Evolutionary conservation across 805 yeast genomes (phyloP).

Genomic region (Kurtzmaniella cleridarum): DNA sequence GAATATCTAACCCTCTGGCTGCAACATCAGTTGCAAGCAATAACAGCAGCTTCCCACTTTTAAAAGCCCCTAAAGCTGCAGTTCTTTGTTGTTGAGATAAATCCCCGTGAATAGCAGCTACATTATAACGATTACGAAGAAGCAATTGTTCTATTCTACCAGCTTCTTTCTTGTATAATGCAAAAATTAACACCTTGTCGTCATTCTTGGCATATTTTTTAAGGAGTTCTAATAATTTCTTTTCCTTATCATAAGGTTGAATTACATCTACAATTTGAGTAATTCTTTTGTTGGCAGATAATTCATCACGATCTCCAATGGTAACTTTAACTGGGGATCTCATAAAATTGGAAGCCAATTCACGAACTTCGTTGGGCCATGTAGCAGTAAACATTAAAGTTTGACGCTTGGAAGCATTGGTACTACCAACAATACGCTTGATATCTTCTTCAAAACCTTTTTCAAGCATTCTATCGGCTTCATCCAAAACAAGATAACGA

Average conservation of each 20-base stretch:
- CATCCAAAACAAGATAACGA: conserved; percentile 83
- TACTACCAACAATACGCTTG: conserved; percentile 66
- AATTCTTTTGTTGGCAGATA: conserved; percentile 90
- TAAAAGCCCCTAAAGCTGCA: conserved; percentile 78
- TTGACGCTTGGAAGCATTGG: conserved; percentile 58
- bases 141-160: conserved; percentile 78
- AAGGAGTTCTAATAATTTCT: conserved; percentile 63
- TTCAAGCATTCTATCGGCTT: conserved; percentile 98
- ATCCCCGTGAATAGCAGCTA: conserved; percentile 96
- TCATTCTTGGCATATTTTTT: conserved; percentile 58
- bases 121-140: conserved; percentile 65
- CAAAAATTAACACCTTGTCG: conserved; percentile 87
- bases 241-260: conserved; percentile 71
- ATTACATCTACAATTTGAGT: conserved; percentile 91
- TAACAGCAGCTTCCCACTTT: conserved; percentile 67
- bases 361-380: conserved; percentile 99
- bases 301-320: conserved; percentile 91
- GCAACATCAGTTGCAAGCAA: conserved; percentile 97
- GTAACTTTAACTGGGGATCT: conserved; percentile 80
- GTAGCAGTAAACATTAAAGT: conserved; percentile 99
- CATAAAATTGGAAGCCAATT: conserved; percentile 83
- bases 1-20: conserved; percentile 96
- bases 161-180: conserved; percentile 95
- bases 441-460: conserved; percentile 98
- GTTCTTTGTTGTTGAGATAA: conserved; percentile 89